Evolutionary conservation across 768 basidiomycete species (phyloP).

Genomic region (Russula griseocarnosa): DNA sequence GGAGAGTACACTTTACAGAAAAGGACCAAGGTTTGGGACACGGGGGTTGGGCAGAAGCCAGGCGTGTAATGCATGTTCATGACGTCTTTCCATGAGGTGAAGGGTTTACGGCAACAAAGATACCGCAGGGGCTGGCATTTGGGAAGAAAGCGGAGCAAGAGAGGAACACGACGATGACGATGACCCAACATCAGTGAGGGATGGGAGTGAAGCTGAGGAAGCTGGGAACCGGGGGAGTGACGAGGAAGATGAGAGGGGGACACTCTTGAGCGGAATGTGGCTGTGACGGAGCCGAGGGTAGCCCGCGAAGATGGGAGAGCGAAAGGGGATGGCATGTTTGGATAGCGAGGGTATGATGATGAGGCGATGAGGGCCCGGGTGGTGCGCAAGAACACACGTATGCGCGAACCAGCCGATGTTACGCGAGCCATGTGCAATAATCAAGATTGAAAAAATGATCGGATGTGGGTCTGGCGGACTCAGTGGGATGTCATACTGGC

Average conservation of each 20-base stretch:
- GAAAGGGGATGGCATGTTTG: slow-evolving; percentile 8
- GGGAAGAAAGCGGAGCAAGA: slow-evolving; percentile 17
- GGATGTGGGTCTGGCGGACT: too few species aligned
- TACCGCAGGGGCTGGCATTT: slow-evolving; percentile 53
- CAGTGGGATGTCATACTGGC: too few species aligned
- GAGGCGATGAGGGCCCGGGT: slow-evolving; percentile 2
- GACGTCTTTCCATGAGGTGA: slow-evolving; percentile 72
- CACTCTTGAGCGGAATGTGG: slow-evolving; percentile 22
- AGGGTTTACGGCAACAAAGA: slow-evolving; percentile 63
- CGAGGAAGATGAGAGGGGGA: slow-evolving; percentile 23
- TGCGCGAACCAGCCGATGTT: too few species aligned
- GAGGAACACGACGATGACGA: slow-evolving; percentile 31
- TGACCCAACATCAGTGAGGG: slow-evolving; percentile 30
- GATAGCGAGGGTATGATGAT: slow-evolving; percentile 1
- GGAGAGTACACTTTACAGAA: slow-evolving; percentile 63
- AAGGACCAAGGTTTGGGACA: not conserved
- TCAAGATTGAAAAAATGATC: too few species aligned
- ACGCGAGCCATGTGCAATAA: too few species aligned
- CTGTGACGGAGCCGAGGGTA: slow-evolving; percentile 20
- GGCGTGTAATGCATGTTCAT: slow-evolving; percentile 46
- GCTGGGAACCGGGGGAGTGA: slow-evolving; percentile 24
- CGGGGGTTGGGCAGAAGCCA: slow-evolving; percentile 17
- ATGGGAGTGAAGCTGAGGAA: slow-evolving; percentile 28
- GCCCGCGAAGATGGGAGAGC: slow-evolving; percentile 4
- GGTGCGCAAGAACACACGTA: too few species aligned